phyloP scores from a whole-genome alignment of 2,329 filamentous ascomycete species.

The Colletotrichum siamense region DNA sequence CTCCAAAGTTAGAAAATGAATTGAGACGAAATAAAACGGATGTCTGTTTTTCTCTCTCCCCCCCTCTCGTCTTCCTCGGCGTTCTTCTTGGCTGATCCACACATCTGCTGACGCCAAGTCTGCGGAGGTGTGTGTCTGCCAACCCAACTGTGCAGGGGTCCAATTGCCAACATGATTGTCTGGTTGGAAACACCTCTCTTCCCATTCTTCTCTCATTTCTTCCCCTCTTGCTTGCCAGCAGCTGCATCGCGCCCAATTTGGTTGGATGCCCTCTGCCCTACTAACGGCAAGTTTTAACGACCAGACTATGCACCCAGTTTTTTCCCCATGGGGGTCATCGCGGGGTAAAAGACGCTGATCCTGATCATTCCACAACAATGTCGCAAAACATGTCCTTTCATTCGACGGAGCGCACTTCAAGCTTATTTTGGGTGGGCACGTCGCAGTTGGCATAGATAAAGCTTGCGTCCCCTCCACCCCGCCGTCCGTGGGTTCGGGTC shows the following conservation, averaged over 20 bases:
- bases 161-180: background rate
- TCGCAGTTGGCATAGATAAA: conserved; percentile 16
- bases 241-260: background rate
- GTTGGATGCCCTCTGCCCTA: background rate
- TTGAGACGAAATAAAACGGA: background rate
- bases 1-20: background rate
- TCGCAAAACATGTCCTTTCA: background rate
- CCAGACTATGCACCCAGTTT: background rate
- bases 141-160: conserved; percentile 8
- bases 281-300: conserved; percentile 15
- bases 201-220: background rate
- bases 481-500: background rate
- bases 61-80: background rate
- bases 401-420: conserved; percentile 7
- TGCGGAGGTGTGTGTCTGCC: background rate
- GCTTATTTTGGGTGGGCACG: conserved; percentile 8
- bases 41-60: background rate
- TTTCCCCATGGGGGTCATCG: conserved; percentile 20
- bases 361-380: background rate
- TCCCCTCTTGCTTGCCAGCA: background rate
- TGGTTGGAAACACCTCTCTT: background rate
- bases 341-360: conserved; percentile 16
- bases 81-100: conserved; percentile 20
- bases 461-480: background rate
- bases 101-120: conserved; percentile 22